phyloP scores from a whole-genome alignment of 1,139 yeast species.

The Geotrichum fermentans region DNA sequence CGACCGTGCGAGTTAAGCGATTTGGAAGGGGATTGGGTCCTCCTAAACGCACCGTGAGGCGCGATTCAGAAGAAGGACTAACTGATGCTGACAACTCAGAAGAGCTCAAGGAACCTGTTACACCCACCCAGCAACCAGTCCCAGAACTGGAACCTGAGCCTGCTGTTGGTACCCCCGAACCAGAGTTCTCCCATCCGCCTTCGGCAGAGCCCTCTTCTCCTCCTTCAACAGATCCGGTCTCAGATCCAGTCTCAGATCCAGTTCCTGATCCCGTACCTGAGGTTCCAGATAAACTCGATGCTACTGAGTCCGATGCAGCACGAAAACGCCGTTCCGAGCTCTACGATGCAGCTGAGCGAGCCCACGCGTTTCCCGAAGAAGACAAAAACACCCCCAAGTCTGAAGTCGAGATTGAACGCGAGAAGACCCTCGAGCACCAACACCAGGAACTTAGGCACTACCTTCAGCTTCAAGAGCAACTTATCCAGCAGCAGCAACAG shows the following conservation, averaged over 20 bases:
- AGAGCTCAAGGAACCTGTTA: slow-evolving; percentile 2
- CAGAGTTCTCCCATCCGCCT: no score
- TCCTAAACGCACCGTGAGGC: slow-evolving; percentile 20
- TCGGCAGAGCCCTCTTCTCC: neutral
- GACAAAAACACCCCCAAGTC: slow-evolving; percentile 3
- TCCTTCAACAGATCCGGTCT: neutral
- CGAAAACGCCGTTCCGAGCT: slow-evolving; percentile 16
- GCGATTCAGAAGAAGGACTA: slow-evolving; percentile 18
- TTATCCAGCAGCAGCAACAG: slow-evolving; percentile 18
- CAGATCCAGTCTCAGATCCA: neutral
- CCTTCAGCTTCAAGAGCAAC: slow-evolving; percentile 18
- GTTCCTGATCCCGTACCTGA: neutral
- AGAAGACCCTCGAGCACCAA: slow-evolving; percentile 18
- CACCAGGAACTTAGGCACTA: slow-evolving; percentile 20
- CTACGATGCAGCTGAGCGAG: slow-evolving; percentile 15
- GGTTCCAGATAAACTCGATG: slow-evolving; percentile 7
- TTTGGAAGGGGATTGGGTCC: slow-evolving; percentile 25
- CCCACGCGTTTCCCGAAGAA: slow-evolving; percentile 12
- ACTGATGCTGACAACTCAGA: slow-evolving; percentile 9
- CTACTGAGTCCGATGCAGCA: slow-evolving; percentile 13
- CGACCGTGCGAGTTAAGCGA: slow-evolving; percentile 22
- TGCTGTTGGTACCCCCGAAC: no score
- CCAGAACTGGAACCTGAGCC: neutral
- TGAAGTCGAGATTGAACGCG: slow-evolving; percentile 18
- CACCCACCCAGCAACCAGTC: neutral